Evolutionary conservation across 257 asterid genomes (phyloP), one percentile per base, ranked within the genome.

Genomic region (Primulina eburnea): DNA sequence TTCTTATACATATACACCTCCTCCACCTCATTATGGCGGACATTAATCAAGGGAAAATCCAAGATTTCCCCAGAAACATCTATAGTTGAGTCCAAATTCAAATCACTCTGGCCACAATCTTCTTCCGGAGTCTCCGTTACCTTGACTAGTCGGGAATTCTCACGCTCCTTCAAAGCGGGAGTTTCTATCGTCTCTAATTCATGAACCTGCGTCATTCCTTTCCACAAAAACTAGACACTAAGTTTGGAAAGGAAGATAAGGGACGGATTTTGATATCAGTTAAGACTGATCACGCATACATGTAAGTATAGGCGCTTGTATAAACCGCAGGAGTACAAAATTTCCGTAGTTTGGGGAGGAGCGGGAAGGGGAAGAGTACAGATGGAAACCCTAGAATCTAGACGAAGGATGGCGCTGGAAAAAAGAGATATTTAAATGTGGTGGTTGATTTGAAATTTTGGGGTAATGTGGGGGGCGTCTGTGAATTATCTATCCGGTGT

Each of bases 1-100:
- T 93, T 93, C 86, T 90, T 89, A 76, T 88, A 93, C 80, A 89
- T 17, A 40, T 87, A 93, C 73, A 93, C 65, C 76, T 81, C 86
- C 69, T 89, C 86, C 61, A 79, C 88, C 33, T 71, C 67, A 40
- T 74, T 70, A 7, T 77, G 84, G 26, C 76, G 77, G 30, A 80
- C 80, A 29, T 76, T 73, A 47, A 80, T 58, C 14, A 83, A 64
- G 5, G 92, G 82, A 68, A 82, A 87, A 62, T 89, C 96, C 70
- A 89, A 75, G 53, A 55, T 75, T 76, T 86, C 87, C 0, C 92
- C 95, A 43, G 95, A 83, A 50, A 90, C 82, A 74, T 93, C 97
- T n/a, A 83, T 47, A 21, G 74, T 71, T 17, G 88, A 68, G 52
- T 76, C 87, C 57, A 70, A 67, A n/a, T 67, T 81, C 76, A 73